Evolutionary conservation across 148 eudicot species (phyloP).

Genomic region (Rhododendron kiyosumense): DNA sequence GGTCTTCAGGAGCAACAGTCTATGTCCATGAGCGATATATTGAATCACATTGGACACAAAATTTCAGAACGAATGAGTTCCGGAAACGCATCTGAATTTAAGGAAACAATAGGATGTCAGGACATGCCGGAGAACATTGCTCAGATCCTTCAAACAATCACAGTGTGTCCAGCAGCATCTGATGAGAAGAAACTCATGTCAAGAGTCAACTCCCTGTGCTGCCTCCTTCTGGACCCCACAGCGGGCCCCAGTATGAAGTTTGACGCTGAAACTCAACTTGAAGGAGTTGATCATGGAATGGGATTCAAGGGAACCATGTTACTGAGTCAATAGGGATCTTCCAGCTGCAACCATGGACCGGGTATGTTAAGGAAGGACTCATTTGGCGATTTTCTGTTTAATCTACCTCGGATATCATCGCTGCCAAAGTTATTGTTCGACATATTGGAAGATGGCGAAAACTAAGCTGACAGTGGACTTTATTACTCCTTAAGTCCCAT

Average conservation of each 20-base stretch:
- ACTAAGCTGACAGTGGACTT: too few species aligned
- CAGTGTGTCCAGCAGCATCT: constrained; percentile 28
- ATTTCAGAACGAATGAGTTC: constrained; percentile 43
- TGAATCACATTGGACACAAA: constrained; percentile 59
- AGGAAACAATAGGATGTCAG: constrained; percentile 39
- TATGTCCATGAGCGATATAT: constrained; percentile 63
- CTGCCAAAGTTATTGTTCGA: too few species aligned
- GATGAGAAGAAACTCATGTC: constrained; percentile 79
- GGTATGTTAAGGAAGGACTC: too few species aligned
- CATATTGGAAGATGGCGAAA: too few species aligned
- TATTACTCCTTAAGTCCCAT: too few species aligned
- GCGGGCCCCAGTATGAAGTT: background rate
- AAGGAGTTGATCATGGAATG: too few species aligned
- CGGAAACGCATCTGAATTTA: constrained; percentile 26
- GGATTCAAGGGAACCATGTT: too few species aligned
- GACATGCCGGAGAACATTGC: constrained; percentile 55
- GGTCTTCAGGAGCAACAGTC: constrained; percentile 23
- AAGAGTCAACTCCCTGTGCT: constrained; percentile 39
- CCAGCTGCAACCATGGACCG: too few species aligned
- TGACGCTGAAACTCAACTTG: too few species aligned
- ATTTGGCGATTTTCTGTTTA: too few species aligned
- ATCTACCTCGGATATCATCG: too few species aligned
- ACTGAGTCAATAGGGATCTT: too few species aligned
- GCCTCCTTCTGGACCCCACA: constrained; percentile 10
- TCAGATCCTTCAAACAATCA: constrained; percentile 46